Conservation (phyloP, 2,329 filamentous ascomycete species). For the Xylariomycetidae sp. region DNA sequence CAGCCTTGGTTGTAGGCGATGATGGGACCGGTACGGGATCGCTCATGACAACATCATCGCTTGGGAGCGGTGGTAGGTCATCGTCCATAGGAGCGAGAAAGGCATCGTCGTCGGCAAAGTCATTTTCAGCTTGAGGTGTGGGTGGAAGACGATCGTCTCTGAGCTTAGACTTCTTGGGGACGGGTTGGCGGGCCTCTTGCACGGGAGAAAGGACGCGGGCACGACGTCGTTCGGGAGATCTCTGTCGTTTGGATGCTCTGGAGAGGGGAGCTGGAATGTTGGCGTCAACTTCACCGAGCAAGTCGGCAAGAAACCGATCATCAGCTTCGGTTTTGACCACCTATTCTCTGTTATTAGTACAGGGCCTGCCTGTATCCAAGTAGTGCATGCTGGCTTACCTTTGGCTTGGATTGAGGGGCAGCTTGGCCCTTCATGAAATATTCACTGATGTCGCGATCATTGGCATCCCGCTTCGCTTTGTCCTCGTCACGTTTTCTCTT, state of each 20-base stretch:
- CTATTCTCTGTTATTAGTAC: slow-evolving; percentile 37
- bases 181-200: slow-evolving; percentile 46
- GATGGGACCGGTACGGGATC: slow-evolving; percentile 69
- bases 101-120: slow-evolving; percentile 50
- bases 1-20: slow-evolving; percentile 76
- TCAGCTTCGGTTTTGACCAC: slow-evolving; percentile 79
- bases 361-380: slow-evolving; percentile 13
- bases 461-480: slow-evolving; percentile 76
- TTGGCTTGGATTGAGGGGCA: slow-evolving; percentile 68
- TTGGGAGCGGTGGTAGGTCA: slow-evolving; percentile 38
- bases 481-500: slow-evolving; percentile 89
- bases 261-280: slow-evolving; percentile 57
- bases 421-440: slow-evolving; percentile 81
- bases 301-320: slow-evolving; percentile 76
- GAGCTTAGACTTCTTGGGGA: slow-evolving; percentile 53
- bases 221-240: slow-evolving; percentile 73
- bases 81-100: slow-evolving; percentile 56
- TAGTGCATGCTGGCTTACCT: slow-evolving; percentile 52
- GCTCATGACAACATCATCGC: slow-evolving; percentile 66
- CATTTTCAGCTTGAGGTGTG: slow-evolving; percentile 47
- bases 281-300: slow-evolving; percentile 83
- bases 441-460: slow-evolving; percentile 87
- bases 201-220: slow-evolving; percentile 76
- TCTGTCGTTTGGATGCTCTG: slow-evolving; percentile 57
- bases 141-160: slow-evolving; percentile 45